Evolutionary conservation across 805 yeast species (phyloP), one percentile per base, ranked within the genome.

Genomic region (Yarrowia sp.): DNA sequence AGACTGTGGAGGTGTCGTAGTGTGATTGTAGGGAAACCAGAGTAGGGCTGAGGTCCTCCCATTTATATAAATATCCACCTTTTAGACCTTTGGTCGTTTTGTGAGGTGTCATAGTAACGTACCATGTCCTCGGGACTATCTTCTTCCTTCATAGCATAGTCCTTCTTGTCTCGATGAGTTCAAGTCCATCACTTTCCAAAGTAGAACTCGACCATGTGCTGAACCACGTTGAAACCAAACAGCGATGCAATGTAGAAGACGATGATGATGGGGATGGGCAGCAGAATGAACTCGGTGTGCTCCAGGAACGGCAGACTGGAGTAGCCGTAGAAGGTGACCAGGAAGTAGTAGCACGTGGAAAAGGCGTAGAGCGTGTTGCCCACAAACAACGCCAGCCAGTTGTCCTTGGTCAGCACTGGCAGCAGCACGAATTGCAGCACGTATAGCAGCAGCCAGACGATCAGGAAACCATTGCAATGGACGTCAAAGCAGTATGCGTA

Each of bases 401-500:
- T 87, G 72, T 87, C 84, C 74, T 86, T 77, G 65, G 87, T 85
- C 49, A 92, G 79, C 16, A 92, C 74, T 1, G 98, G 97, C 70
- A 92, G 79, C 68, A 91, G 77, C 58, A 91, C 75, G 74, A 91
- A 89, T 78, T 92, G 97, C 40, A 90, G 70, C 71, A 91, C 82
- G 77, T 92, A 90, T 45, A 92, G 80, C 64, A 85, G 78, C 67
- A 91, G 83, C 97, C 97, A 91, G 53, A 92, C 87, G 15, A 89
- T 81, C 71, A 92, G 79, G 76, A 90, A 92, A n/a, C 97, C 85
- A 77, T 93, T 93, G 80, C 97, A 91, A 79, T 93, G 98, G 36
- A 92, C 88, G 75, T 92, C 98, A 76, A 93, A 93, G 79, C 97
- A 92, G 76, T 91, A 92, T 0, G 94, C 92, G 97, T 97, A 93